Evolutionary conservation across 345 rosid genomes (phyloP).

Genomic region (Citrus maxima): DNA sequence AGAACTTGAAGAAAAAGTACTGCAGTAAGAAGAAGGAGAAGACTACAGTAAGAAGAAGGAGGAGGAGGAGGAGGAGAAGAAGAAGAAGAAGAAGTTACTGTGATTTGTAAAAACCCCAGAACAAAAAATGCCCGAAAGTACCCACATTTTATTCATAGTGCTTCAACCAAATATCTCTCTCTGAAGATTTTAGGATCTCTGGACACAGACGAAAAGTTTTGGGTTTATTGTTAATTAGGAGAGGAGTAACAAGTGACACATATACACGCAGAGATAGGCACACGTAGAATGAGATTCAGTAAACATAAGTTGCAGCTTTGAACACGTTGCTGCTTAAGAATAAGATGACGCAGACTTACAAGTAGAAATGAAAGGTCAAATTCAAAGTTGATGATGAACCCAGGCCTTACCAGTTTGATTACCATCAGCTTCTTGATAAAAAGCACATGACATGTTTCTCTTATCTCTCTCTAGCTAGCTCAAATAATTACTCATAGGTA

Average conservation of each 20-base stretch:
- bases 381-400: neutral
- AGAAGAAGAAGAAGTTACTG: neutral
- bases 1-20: neutral
- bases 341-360: neutral
- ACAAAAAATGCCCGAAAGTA: slow-evolving; percentile 9
- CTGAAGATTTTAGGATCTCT: slow-evolving; percentile 8
- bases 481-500: neutral
- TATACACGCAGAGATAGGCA: neutral
- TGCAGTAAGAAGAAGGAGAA: neutral
- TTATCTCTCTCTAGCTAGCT: neutral
- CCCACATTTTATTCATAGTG: neutral
- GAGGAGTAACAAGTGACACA: neutral
- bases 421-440: neutral
- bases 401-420: neutral
- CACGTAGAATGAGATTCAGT: neutral
- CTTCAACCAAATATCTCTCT: neutral
- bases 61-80: neutral
- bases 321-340: neutral
- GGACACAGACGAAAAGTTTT: slow-evolving; percentile 5
- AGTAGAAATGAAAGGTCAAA: neutral
- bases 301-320: neutral
- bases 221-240: slow-evolving; percentile 10
- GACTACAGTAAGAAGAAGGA: neutral
- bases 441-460: neutral
- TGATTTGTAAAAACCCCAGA: slow-evolving; percentile 6